Base-by-base conservation (phyloP, 768 basidiomycete genomes). In the Suillus subaureus region DNA sequence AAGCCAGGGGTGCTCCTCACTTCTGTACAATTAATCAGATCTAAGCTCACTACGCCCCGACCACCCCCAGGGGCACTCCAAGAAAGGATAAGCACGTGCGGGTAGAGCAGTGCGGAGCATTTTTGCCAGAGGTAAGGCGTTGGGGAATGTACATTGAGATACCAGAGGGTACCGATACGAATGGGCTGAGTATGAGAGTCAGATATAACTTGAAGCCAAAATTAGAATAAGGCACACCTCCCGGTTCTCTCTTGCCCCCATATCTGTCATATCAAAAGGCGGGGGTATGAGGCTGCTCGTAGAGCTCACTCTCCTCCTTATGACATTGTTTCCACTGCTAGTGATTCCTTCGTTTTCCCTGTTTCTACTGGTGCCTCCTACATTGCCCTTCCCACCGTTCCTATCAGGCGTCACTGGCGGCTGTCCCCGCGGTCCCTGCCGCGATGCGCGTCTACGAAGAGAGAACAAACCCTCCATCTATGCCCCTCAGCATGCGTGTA, bases 21-120 rank as follows among this genome's bases (percentile, higher is more conserved):
- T 73, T 90, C 91, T 11, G 86, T 90, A 73, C 94, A 96, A 74
- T 94, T 94, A 55, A 95, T 77, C 2, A 97, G 76, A 76, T 97
- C 96, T 18, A 97, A 78, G 0, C 92, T 93, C 3, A 96, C 93
- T 51, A 94, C 88, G 0, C 94, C 94, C 12, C 92, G 83, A 2
- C 93, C 90, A 1, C 93, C 94, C 16, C 89, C 90, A 1, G 91
- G 86, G 6, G 92, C 90, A 63, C 93, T 83, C 96, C 96, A 97
- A 12, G 92, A 93, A 4, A 97, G 82, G 2, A 96, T 79, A 3
- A 97, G 82, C 79, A 92, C 89, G 68, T 92, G 87, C n/a, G 87
- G 93, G 72, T 92, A 96, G 1, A 92, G 81, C 55, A 93, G 81
- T 0, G 89, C 94, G 73, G 92, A 92, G 71, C 87, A 95, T 67